Conservation (phyloP, 1,284 basidiomycete species). For the Inonotus hispidus region DNA sequence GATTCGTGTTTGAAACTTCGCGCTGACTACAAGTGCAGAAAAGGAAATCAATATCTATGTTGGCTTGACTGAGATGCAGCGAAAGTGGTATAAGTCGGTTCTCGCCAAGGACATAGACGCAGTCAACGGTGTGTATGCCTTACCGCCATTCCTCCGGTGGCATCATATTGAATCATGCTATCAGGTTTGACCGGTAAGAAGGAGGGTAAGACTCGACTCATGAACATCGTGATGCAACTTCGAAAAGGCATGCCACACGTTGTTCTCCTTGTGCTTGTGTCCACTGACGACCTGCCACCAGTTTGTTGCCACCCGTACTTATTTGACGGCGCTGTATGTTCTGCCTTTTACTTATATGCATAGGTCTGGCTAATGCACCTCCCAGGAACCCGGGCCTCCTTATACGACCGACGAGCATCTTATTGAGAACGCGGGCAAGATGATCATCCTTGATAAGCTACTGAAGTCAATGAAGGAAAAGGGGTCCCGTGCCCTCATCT, state of each 20-base stretch:
- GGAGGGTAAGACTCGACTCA: conserved; percentile 94
- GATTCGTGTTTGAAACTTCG: neutral
- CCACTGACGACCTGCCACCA: conserved; percentile 1
- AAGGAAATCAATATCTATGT: conserved; percentile 99
- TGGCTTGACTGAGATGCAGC: conserved; percentile 96
- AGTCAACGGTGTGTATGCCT: conserved; percentile 68
- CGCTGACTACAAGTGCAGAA: conserved; percentile 41
- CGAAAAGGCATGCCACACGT: conserved; percentile 44
- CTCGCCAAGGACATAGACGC: conserved; percentile 99
- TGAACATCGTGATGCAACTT: conserved; percentile 99
- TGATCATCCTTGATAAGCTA: conserved; percentile 96
- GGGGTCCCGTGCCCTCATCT: conserved; percentile 93
- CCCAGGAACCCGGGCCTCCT: conserved; percentile 90
- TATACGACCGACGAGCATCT: conserved; percentile 99
- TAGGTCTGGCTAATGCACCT: neutral
- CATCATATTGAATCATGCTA: neutral
- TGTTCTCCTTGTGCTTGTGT: neutral
- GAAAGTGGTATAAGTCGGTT: conserved; percentile 95
- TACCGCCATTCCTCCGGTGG: neutral
- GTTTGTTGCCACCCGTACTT: conserved; percentile 83
- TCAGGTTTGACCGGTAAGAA: conserved; percentile 89
- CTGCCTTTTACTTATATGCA: neutral
- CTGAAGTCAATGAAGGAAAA: conserved; percentile 86
- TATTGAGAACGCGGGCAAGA: conserved; percentile 93
- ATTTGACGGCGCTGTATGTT: conserved; percentile 77